These are phyloP conservation scores for Podila minutissima DNA, from an alignment of 192 early-diverging fungal genomes.

Conservation along the genomic window DNA sequence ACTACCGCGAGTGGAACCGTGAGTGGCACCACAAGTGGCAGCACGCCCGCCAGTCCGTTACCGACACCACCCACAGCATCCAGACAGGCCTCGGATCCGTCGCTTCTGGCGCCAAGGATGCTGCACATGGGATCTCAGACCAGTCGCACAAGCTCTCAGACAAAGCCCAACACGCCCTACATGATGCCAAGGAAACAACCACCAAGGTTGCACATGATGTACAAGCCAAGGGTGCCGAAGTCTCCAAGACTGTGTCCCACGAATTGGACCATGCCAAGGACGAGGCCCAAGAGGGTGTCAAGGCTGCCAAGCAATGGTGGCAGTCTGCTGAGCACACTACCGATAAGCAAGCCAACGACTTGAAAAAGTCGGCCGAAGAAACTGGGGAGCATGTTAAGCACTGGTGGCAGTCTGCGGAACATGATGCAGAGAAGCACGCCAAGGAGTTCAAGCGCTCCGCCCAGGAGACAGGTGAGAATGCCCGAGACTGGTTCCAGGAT, in stretches of 20 bases:
- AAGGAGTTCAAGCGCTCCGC: constrained; percentile 14
- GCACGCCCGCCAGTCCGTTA: constrained; percentile 17
- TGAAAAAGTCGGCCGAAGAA: neutral
- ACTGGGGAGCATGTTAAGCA: constrained; percentile 8
- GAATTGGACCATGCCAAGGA: constrained; percentile 13
- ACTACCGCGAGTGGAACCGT: constrained; percentile 21
- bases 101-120: constrained; percentile 13
- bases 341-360: neutral
- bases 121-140: constrained; percentile 21
- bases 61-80: constrained; percentile 15
- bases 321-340: neutral
- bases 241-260: constrained; percentile 8
- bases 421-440: constrained; percentile 6
- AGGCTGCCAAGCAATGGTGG: neutral
- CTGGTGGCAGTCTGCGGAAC: constrained; percentile 22
- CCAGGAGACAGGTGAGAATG: constrained; percentile 12
- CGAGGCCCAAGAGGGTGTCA: constrained; percentile 3
- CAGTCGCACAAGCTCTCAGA: constrained; percentile 29
- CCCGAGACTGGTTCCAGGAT: constrained; percentile 11
- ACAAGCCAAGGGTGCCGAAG: constrained; percentile 3
- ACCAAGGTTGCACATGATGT: constrained; percentile 23
- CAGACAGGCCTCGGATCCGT: constrained; percentile 7
- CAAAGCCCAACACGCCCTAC: constrained; percentile 15
- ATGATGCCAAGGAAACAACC: constrained; percentile 33
- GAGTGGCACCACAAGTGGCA: constrained; percentile 26